Conservation (phyloP, 2,329 filamentous ascomycete genomes). For the Sarocladium strictum region DNA sequence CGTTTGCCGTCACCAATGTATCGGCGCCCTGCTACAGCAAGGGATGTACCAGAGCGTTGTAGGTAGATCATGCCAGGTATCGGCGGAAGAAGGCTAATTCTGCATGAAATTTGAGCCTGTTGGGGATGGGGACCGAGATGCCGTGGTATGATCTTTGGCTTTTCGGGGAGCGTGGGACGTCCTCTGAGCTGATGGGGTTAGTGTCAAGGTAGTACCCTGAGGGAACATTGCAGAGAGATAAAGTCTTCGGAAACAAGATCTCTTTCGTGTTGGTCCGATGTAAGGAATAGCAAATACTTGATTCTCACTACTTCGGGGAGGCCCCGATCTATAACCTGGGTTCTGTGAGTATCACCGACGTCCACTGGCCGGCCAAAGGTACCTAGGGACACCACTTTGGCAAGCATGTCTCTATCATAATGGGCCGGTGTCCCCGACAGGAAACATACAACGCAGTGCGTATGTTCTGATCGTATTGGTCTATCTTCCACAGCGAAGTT, state of each 20-base stretch:
- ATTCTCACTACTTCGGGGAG: background rate
- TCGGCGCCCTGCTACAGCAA: background rate
- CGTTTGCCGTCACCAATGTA: background rate
- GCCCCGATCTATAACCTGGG: background rate
- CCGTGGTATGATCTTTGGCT: background rate
- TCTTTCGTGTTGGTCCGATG: background rate
- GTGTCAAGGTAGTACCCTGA: background rate
- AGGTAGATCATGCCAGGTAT: no score
- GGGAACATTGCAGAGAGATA: background rate
- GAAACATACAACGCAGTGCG: no score
- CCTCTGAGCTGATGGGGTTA: background rate
- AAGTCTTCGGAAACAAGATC: background rate
- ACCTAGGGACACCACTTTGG: no score
- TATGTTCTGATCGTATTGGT: no score
- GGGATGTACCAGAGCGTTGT: background rate
- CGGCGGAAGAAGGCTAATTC: background rate
- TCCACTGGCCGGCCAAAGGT: no score
- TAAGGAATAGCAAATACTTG: background rate
- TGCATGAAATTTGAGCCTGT: background rate
- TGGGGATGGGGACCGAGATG: conserved; percentile 2
- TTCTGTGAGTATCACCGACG: no score
- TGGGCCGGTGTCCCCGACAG: no score
- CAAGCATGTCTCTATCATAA: no score
- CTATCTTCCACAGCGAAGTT: no score
- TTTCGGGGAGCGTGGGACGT: background rate